Conservation (phyloP, 2,329 filamentous ascomycete species). For the Onygena corvina region DNA sequence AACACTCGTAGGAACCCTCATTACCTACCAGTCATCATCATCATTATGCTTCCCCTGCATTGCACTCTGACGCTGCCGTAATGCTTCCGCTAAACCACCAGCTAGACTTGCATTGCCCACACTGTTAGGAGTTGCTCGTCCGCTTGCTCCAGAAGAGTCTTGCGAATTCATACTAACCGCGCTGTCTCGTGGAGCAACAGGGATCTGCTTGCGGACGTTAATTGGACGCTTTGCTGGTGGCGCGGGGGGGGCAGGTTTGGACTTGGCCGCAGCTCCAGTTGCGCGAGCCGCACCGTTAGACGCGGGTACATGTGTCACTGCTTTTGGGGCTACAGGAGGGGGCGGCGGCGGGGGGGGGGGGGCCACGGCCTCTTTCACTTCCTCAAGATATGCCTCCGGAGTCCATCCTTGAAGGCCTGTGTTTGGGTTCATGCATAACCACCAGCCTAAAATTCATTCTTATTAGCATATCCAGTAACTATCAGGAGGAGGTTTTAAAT, state of each 20-base stretch:
- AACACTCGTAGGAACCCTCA: constrained; percentile 7
- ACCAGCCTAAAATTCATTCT: constrained; percentile 63
- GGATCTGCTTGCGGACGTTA: constrained; percentile 55
- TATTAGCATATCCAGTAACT: constrained; percentile 13
- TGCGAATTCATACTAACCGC: constrained; percentile 36
- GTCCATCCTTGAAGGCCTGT: constrained; percentile 76
- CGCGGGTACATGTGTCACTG: constrained; percentile 45
- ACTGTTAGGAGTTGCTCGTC: constrained; percentile 56
- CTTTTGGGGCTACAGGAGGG: constrained; percentile 35
- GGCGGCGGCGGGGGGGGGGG: constrained; percentile 47
- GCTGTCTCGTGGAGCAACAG: constrained; percentile 57
- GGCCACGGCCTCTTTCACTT: constrained; percentile 46
- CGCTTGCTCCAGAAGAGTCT: constrained; percentile 49
- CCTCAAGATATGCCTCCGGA: constrained; percentile 86
- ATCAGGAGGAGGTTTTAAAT: constrained; percentile 28
- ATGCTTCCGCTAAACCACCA: constrained; percentile 65
- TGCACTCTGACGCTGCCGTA: constrained; percentile 62
- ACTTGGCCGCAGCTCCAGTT: constrained; percentile 33
- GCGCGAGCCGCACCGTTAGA: constrained; percentile 29
- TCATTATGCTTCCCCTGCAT: constrained; percentile 60
- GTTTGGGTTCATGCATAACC: constrained; percentile 67
- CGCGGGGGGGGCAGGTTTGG: constrained; percentile 61
- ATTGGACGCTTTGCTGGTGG: constrained; percentile 72
- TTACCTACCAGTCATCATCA: constrained; percentile 57
- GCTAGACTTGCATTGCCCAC: constrained; percentile 49